Evolutionary conservation across 805 yeast species (phyloP).

Genomic region (Metschnikowia cubensis): DNA sequence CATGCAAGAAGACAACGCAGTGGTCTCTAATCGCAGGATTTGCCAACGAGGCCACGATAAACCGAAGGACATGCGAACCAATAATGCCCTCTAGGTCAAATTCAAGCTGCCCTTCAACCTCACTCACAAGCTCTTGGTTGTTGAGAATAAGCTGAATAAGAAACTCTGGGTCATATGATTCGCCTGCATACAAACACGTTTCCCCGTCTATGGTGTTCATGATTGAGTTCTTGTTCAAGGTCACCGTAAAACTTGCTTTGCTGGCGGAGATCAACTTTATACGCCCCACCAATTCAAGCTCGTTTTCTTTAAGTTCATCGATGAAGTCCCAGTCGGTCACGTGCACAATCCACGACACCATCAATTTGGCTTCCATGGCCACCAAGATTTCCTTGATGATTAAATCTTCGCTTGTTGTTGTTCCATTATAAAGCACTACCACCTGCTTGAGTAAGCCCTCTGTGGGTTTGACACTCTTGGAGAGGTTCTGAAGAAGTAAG

Average conservation of each 20-base stretch:
- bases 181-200: conserved; percentile 21
- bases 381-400: conserved; percentile 54
- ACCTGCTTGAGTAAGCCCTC: conserved; percentile 46
- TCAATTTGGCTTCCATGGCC: conserved; percentile 50
- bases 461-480: conserved; percentile 44
- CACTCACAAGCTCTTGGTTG: conserved; percentile 57
- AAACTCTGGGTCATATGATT: conserved; percentile 68
- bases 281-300: conserved; percentile 45
- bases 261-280: conserved; percentile 45
- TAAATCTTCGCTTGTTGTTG: conserved; percentile 56
- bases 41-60: conserved; percentile 45
- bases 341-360: conserved; percentile 60
- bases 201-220: conserved; percentile 39
- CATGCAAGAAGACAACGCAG: conserved; percentile 41
- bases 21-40: conserved; percentile 31
- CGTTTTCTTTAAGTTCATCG: conserved; percentile 38
- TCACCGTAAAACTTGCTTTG: conserved; percentile 45
- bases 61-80: conserved; percentile 53
- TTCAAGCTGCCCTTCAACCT: conserved; percentile 20
- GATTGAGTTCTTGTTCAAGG: conserved; percentile 48
- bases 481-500: conserved; percentile 47
- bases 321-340: conserved; percentile 65
- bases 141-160: conserved; percentile 56
- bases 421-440: conserved; percentile 55
- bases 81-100: conserved; percentile 55